Evolutionary conservation across 139 green algal species (phyloP).

Genomic region (Volvox africanus): DNA sequence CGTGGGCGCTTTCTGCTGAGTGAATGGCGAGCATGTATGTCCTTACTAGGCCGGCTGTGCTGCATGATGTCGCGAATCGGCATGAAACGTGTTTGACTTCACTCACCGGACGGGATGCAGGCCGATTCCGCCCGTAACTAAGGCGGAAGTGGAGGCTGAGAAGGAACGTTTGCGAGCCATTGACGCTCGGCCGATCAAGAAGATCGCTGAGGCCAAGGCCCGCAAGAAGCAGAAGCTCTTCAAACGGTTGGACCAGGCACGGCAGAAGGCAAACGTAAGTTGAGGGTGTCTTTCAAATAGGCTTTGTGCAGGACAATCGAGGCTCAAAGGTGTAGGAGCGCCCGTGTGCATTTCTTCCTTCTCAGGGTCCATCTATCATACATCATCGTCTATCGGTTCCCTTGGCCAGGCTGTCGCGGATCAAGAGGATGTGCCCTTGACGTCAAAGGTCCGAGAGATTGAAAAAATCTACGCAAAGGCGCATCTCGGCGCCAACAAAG

Average conservation of each 20-base stretch:
- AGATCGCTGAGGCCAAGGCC: conserved; percentile 95
- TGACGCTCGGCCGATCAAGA: conserved; percentile 95
- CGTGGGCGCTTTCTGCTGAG: no score
- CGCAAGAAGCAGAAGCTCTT: conserved; percentile 86
- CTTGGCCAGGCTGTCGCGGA: conserved; percentile 31
- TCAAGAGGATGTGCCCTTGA: conserved; percentile 84
- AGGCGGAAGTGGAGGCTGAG: conserved; percentile 89
- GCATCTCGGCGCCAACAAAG: conserved; percentile 58
- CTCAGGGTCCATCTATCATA: no score
- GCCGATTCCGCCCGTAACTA: conserved; percentile 72
- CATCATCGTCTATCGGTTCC: no score
- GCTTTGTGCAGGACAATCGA: no score
- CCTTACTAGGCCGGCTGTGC: no score
- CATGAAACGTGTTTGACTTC: no score
- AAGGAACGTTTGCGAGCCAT: conserved; percentile 85
- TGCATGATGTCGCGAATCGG: no score
- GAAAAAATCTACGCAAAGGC: conserved; percentile 84
- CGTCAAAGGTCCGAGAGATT: conserved; percentile 80
- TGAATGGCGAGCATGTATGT: no score
- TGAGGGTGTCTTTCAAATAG: not conserved
- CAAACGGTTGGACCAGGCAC: conserved; percentile 72
- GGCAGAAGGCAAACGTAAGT: conserved; percentile 80
- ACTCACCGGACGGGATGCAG: conserved; percentile 19
- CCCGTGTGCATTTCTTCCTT: no score
- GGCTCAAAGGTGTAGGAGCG: no score